Evolutionary conservation across 306 rosid species (phyloP), one percentile per base, ranked within the genome.

Genomic region (Comarum palustre): DNA sequence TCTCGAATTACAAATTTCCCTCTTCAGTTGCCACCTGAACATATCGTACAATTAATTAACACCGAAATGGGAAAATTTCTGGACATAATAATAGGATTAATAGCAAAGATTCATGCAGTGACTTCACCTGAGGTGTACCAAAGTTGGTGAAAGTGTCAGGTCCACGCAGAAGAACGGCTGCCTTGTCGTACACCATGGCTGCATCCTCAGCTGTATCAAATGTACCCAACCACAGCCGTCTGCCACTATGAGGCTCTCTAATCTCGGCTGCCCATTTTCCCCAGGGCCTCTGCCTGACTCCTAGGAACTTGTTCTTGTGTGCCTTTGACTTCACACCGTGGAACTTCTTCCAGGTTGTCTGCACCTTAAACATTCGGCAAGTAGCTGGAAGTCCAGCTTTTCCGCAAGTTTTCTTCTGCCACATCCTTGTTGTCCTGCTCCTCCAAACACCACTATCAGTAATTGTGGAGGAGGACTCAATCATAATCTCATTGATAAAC

Each of bases 301-400:
- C 71, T 67, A 41, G 17, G 54, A 41, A 67, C 38, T 42, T 67
- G 71, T 34, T 62, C 67, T 62, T 62, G 67, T 22, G 20, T 34
- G 98, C 74, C 96, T 78, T 68, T 88, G 96, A 7, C 98, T 84
- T 62, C 38, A 85, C 98, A 20, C 96, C 96, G 0, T 96, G 77
- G 79, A 83, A 93, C 79, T 93, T 93, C 78, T 78, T 84, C 7
- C 75, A 89, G n/a, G 79, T 27, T 6, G 78, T 1, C 1, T 62
- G 67, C 15, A 74, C 57, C 71, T 77, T 86, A 74, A 57, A 14
- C 39, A 19, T 54, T 48, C 39, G 77, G 42, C 71, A 77, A 24
- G 20, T 79, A 52, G 81, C 74, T 63, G 77, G 72, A 0, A 55
- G 13, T 25, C 57, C 22, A 0, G 68, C 51, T 17, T 50, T 68